phyloP scores from a whole-genome alignment of 169 alveolate genomes.

The Plasmodium relictum region DNA sequence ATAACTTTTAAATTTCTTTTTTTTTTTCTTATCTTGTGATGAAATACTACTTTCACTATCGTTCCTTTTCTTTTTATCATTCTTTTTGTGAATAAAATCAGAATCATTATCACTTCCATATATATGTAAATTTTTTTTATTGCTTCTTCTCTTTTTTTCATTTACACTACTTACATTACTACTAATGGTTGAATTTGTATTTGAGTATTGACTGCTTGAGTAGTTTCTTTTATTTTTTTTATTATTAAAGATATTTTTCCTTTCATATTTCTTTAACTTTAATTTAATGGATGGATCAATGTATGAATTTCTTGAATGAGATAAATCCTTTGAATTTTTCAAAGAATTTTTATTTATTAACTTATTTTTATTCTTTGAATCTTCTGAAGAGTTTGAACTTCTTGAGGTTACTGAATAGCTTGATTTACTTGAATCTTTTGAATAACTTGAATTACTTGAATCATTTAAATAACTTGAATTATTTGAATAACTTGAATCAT shows the following conservation, averaged over 20 bases:
- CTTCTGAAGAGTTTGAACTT: not conserved
- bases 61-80: not conserved
- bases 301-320: not conserved
- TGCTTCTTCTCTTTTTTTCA: not conserved
- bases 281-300: not conserved
- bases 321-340: too few species aligned
- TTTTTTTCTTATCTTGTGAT: not conserved
- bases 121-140: not conserved
- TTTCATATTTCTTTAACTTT: not conserved
- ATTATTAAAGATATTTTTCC: not conserved
- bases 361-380: not conserved
- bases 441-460: too few species aligned
- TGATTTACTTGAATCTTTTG: too few species aligned
- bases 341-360: too few species aligned
- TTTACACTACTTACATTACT: not conserved
- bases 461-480: too few species aligned
- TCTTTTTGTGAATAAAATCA: not conserved
- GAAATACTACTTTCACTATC: not conserved
- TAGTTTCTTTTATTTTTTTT: not conserved
- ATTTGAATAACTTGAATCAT: too few species aligned
- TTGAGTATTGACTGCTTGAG: not conserved
- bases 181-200: not conserved
- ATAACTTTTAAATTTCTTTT: not conserved
- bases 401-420: not conserved
- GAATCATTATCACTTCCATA: not conserved